Conservation (phyloP, 805 yeast species). For the Naumovozyma baii region DNA sequence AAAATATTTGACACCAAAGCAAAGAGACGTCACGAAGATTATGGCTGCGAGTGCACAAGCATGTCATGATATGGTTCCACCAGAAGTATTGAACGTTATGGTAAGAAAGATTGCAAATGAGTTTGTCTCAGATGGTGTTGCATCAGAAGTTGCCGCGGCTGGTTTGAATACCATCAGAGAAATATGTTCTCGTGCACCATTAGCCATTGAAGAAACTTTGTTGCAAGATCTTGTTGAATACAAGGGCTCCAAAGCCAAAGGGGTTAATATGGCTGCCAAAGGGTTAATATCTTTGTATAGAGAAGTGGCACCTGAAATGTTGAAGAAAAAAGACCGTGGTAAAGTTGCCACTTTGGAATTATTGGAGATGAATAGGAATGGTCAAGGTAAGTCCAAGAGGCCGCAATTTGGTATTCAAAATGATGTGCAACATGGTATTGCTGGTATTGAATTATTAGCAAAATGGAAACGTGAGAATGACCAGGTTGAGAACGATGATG, state of each 20-base stretch:
- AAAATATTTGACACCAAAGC: slow-evolving; percentile 89
- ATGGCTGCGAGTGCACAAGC: slow-evolving; percentile 98
- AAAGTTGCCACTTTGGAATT: slow-evolving; percentile 79
- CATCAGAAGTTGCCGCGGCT: slow-evolving; percentile 95
- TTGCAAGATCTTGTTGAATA: slow-evolving; percentile 85
- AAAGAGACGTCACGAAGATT: slow-evolving; percentile 85
- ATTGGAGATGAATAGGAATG: slow-evolving; percentile 48
- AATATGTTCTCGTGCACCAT: slow-evolving; percentile 84
- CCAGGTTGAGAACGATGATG: slow-evolving; percentile 48
- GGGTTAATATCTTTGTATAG: slow-evolving; percentile 77
- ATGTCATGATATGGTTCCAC: slow-evolving; percentile 93
- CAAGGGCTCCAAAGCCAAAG: slow-evolving; percentile 86
- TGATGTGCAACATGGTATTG: slow-evolving; percentile 62
- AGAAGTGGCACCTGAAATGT: slow-evolving; percentile 95
- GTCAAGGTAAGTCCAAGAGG: slow-evolving; percentile 21
- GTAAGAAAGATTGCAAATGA: slow-evolving; percentile 93
- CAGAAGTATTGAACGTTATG: slow-evolving; percentile 72
- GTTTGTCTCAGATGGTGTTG: slow-evolving; percentile 96
- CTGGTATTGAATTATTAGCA: slow-evolving; percentile 83
- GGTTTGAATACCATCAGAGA: slow-evolving; percentile 94
- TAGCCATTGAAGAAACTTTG: slow-evolving; percentile 81
- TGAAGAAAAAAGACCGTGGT: slow-evolving; percentile 84
- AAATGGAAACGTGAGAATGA: slow-evolving; percentile 55
- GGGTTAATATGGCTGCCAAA: slow-evolving; percentile 91
- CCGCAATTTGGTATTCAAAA: slow-evolving; percentile 71